A percentile compares a stretch with the other conserved stretches of the same genome.
These are phyloP conservation scores for Neofusicoccum parvum DNA, from an alignment of 2,329 filamentous ascomycete genomes.

Conservation along the genomic window DNA sequence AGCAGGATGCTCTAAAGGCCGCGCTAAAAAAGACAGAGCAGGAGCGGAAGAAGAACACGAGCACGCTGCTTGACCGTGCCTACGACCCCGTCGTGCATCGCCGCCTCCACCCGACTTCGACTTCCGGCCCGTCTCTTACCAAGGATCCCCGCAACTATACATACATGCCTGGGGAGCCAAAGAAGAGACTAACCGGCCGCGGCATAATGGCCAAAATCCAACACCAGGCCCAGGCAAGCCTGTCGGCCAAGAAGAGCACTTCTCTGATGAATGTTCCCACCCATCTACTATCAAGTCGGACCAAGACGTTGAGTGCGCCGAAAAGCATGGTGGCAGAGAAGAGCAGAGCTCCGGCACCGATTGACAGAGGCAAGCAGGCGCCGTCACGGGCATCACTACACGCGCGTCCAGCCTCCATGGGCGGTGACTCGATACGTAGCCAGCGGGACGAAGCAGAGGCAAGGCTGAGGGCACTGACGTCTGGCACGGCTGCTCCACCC, in stretches of 20 bases:
- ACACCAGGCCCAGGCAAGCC: constrained; percentile 16
- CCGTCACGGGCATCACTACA: not conserved
- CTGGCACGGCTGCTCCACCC: not conserved
- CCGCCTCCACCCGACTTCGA: not conserved
- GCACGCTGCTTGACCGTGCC: constrained; percentile 11
- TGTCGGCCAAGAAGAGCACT: constrained; percentile 3
- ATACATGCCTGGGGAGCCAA: constrained; percentile 10
- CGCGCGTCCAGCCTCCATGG: not conserved
- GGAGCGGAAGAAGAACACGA: constrained; percentile 20
- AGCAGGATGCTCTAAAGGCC: constrained; percentile 36
- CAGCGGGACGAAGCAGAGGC: constrained; percentile 8
- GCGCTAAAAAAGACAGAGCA: constrained; percentile 2
- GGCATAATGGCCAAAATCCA: constrained; percentile 20
- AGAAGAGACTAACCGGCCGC: constrained; percentile 19
- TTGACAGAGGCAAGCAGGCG: constrained; percentile 14
- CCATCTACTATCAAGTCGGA: not conserved
- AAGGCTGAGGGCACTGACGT: constrained; percentile 11
- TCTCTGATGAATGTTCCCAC: constrained; percentile 6
- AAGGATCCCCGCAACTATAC: constrained; percentile 19
- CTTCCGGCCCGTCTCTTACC: not conserved
- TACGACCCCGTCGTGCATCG: constrained; percentile 12
- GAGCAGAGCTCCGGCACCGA: constrained; percentile 8
- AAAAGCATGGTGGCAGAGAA: constrained; percentile 17
- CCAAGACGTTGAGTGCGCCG: not conserved
- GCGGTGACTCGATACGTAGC: not conserved